A percentile compares a stretch with the other conserved stretches of the same genome.
These are phyloP conservation scores for Saccharomyces mikatae DNA, from an alignment of 805 yeast genomes.

Conservation along the genomic window DNA sequence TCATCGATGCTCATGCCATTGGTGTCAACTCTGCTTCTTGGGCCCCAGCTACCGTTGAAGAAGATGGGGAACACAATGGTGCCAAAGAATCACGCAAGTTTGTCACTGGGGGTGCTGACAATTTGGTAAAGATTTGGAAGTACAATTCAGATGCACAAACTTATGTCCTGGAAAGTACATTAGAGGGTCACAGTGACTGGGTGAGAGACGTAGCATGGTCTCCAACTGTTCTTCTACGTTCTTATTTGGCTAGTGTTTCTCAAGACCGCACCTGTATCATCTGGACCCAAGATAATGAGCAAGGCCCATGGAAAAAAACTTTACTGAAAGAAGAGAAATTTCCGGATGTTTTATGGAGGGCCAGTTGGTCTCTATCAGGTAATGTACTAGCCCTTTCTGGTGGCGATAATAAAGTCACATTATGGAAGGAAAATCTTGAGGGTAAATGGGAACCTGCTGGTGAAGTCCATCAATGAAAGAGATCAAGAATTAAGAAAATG, in stretches of 20 bases:
- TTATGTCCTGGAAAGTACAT: constrained; percentile 64
- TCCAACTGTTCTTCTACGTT: constrained; percentile 75
- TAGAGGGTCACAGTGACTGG: constrained; percentile 95
- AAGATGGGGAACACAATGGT: constrained; percentile 25
- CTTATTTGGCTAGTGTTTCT: constrained; percentile 92
- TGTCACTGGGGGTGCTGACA: constrained; percentile 93
- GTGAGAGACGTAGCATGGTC: constrained; percentile 99
- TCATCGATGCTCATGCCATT: constrained; percentile 72
- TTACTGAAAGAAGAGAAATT: constrained; percentile 69
- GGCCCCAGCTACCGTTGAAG: constrained; percentile 56
- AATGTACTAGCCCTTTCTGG: constrained; percentile 92
- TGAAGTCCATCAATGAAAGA: constrained; percentile 67
- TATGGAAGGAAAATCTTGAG: constrained; percentile 90
- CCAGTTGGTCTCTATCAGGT: constrained; percentile 94
- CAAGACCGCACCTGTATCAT: constrained; percentile 91
- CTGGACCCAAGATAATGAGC: constrained; percentile 77
- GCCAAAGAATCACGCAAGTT: constrained; percentile 55
- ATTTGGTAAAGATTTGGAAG: constrained; percentile 86
- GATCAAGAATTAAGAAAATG: neutral
- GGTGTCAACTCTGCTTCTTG: constrained; percentile 94
- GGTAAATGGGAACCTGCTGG: constrained; percentile 99
- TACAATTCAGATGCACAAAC: constrained; percentile 47
- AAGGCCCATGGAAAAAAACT: constrained; percentile 74
- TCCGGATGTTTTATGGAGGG: constrained; percentile 98
- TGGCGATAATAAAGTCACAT: constrained; percentile 90